These are phyloP conservation scores for Dothistroma pini DNA, from an alignment of 2,329 filamentous ascomycete genomes.

Conservation along the genomic window DNA sequence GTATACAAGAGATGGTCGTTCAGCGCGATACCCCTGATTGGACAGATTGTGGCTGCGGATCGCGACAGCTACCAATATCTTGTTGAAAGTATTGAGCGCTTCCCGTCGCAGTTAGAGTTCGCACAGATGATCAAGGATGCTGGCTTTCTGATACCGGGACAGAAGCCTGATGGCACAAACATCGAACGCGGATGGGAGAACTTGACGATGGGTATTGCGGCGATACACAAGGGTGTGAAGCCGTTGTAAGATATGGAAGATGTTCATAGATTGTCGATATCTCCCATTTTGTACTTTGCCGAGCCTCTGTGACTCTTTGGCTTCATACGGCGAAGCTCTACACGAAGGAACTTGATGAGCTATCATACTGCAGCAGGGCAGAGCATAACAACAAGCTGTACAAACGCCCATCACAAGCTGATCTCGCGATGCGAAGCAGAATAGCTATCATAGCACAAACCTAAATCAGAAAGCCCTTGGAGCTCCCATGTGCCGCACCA, in stretches of 20 bases:
- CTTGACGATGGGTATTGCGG: slow-evolving; percentile 85
- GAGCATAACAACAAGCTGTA: neutral
- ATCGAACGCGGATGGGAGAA: slow-evolving; percentile 74
- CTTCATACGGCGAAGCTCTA: neutral
- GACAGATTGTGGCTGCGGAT: slow-evolving; percentile 90
- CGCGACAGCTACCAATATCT: slow-evolving; percentile 97
- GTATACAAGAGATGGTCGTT: slow-evolving; percentile 97
- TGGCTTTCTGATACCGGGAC: slow-evolving; percentile 75
- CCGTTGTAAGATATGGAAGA: slow-evolving; percentile 41
- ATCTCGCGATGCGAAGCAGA: neutral
- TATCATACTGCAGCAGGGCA: neutral
- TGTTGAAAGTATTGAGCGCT: slow-evolving; percentile 94
- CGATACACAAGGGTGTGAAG: slow-evolving; percentile 96
- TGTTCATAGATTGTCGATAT: neutral
- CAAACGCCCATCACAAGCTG: neutral
- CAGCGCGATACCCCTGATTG: slow-evolving; percentile 87
- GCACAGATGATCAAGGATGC: slow-evolving; percentile 76
- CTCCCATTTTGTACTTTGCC: neutral
- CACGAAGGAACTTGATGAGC: neutral
- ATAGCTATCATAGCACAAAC: neutral
- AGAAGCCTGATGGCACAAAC: slow-evolving; percentile 31
- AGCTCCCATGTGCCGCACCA: neutral
- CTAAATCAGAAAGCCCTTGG: neutral
- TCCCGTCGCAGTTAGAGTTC: slow-evolving; percentile 83
- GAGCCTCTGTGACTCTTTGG: neutral